Evolutionary conservation across 306 rosid species (phyloP).

Genomic region (Trifolium subterraneum): DNA sequence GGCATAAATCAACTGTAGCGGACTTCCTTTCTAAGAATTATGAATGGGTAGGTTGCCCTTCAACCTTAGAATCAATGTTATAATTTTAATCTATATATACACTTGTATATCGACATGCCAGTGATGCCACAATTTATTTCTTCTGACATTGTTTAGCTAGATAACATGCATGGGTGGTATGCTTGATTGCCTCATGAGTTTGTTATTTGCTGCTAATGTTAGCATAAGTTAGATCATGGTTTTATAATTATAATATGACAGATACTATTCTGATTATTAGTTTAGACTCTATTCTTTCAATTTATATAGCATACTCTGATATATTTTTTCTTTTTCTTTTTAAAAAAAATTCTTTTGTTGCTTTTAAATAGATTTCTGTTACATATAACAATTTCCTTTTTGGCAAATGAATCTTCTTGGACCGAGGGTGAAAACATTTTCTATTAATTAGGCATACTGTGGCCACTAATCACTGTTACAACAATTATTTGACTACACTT

Average conservation of each 20-base stretch:
- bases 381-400: constrained; percentile 15
- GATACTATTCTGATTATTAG: background rate
- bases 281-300: constrained; percentile 12
- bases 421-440: constrained; percentile 4
- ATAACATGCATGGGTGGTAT: constrained; percentile 25
- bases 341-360: background rate
- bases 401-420: constrained; percentile 11
- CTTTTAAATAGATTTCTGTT: constrained; percentile 23
- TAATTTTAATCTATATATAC: constrained; percentile 15
- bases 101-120: background rate
- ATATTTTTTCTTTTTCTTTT: background rate
- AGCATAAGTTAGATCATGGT: background rate
- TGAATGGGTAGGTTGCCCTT: constrained; percentile 75
- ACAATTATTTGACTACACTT: background rate
- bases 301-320: background rate
- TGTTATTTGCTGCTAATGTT: constrained; percentile 15
- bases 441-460: constrained; percentile 8
- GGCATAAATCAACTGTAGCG: constrained; percentile 98
- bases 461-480: constrained; percentile 2
- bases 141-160: constrained; percentile 18
- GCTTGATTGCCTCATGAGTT: constrained; percentile 26
- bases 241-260: constrained; percentile 11
- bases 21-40: constrained; percentile 92
- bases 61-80: constrained; percentile 23
- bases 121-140: background rate